phyloP scores from a whole-genome alignment of 108 stramenopile species.

The Hondaea fermentalgiana region DNA sequence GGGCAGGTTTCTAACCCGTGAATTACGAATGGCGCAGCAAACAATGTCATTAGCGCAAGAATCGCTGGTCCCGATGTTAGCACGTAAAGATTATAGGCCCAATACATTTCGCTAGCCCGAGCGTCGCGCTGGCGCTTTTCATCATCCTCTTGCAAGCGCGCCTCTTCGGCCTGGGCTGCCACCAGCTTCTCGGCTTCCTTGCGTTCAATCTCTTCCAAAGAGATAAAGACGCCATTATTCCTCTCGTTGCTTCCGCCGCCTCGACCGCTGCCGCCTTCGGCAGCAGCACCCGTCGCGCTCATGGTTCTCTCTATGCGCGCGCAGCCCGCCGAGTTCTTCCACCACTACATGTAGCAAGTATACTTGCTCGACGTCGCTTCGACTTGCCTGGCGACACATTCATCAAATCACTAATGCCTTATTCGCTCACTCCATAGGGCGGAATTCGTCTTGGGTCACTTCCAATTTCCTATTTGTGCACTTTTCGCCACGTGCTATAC shows the following conservation, averaged over 20 bases:
- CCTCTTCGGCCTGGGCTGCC: neutral
- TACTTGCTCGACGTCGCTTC: too few species aligned
- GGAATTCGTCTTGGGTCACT: too few species aligned
- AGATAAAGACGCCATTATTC: neutral
- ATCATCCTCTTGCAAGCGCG: neutral
- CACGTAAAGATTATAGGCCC: constrained; percentile 12
- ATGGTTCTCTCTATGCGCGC: neutral
- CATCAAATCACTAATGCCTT: too few species aligned
- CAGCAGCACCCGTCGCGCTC: neutral
- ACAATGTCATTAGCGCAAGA: neutral
- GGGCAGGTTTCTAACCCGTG: neutral
- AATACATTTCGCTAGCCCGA: neutral
- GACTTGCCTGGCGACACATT: too few species aligned
- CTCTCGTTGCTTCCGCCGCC: too few species aligned
- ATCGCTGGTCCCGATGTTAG: neutral
- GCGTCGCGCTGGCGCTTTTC: neutral
- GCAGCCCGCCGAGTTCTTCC: too few species aligned
- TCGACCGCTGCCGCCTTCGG: neutral
- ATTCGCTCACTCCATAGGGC: too few species aligned
- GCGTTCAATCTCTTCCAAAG: neutral
- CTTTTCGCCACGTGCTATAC: too few species aligned
- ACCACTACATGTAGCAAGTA: too few species aligned
- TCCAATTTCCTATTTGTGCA: too few species aligned
- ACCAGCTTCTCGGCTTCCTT: constrained; percentile 6
- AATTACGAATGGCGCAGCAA: neutral